These are phyloP conservation scores for Silene latifolia DNA, from an alignment of 148 eudicot species.

Conservation along the genomic window DNA sequence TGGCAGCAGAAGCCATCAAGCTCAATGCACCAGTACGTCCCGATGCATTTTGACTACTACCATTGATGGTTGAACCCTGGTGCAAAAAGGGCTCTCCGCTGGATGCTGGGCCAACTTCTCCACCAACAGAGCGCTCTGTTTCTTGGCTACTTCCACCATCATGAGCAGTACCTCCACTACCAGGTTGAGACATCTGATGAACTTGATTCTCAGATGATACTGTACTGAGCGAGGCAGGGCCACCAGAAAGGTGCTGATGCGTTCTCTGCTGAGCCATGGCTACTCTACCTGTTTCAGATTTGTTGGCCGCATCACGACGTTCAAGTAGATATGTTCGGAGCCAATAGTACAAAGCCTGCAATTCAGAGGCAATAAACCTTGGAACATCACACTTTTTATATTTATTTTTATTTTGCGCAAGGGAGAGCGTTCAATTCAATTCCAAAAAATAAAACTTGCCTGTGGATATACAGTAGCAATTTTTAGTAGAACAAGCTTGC, in stretches of 20 bases:
- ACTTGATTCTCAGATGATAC: constrained; percentile 58
- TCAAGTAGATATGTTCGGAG: constrained; percentile 94
- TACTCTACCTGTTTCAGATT: constrained; percentile 81
- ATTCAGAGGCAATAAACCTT: constrained; percentile 4
- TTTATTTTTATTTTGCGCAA: not conserved
- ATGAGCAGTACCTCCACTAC: constrained; percentile 52
- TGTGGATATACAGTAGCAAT: constrained; percentile 87
- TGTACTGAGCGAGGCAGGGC: constrained; percentile 35
- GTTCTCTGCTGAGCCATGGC: constrained; percentile 94
- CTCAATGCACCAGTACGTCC: constrained; percentile 76
- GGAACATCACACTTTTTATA: not conserved
- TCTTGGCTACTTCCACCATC: constrained; percentile 69
- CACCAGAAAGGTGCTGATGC: constrained; percentile 61
- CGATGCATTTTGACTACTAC: constrained; percentile 61
- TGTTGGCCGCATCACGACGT: constrained; percentile 94
- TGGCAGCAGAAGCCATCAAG: constrained; percentile 89
- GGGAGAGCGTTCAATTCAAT: not conserved
- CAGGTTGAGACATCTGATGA: constrained; percentile 58
- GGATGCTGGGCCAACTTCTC: constrained; percentile 53
- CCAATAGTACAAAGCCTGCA: constrained; percentile 96
- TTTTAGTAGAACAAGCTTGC: constrained; percentile 86
- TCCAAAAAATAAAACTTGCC: constrained; percentile 37
- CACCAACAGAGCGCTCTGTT: constrained; percentile 57
- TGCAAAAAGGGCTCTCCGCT: constrained; percentile 65
- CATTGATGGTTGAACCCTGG: constrained; percentile 51